Evolutionary conservation across 2,329 filamentous ascomycete genomes (phyloP).

Genomic region (Cyphellophora attinorum): DNA sequence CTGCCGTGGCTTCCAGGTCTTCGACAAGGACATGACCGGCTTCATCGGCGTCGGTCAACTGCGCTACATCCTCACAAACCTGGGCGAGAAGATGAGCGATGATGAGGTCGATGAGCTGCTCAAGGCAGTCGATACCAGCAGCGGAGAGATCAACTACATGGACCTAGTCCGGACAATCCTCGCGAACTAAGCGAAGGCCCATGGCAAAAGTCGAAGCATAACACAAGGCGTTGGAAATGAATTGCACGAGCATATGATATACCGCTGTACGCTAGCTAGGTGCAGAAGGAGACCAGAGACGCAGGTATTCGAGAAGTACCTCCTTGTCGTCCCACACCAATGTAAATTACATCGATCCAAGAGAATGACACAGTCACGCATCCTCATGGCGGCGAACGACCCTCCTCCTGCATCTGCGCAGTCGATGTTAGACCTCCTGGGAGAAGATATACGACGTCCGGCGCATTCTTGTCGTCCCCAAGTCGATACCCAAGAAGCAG

Average conservation of each 20-base stretch:
- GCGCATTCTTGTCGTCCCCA: constrained; percentile 24
- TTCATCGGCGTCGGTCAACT: constrained; percentile 97
- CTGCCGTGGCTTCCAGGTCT: constrained; percentile 97
- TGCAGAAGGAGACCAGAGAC: too few species aligned
- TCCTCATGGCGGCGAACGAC: too few species aligned
- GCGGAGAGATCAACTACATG: constrained; percentile 90
- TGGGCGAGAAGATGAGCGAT: constrained; percentile 98
- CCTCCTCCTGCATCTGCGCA: constrained; percentile 41
- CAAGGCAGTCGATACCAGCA: constrained; percentile 94
- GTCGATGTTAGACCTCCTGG: constrained; percentile 51
- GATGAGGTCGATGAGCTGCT: constrained; percentile 98
- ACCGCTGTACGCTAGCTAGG: too few species aligned
- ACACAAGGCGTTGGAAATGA: constrained; percentile 4
- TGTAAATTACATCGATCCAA: too few species aligned
- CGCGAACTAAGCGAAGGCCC: constrained; percentile 50
- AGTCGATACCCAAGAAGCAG: constrained; percentile 55
- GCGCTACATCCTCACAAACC: constrained; percentile 91
- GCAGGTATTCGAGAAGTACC: too few species aligned
- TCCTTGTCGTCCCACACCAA: too few species aligned
- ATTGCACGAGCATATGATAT: constrained; percentile 9
- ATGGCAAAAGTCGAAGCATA: neutral
- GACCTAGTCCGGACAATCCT: constrained; percentile 81
- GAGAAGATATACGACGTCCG: constrained; percentile 44
- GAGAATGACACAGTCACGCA: too few species aligned
- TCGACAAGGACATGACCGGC: constrained; percentile 97